Evolutionary conservation across 108 stramenopile species (phyloP).

Genomic region (Skeletonema menzelii): DNA sequence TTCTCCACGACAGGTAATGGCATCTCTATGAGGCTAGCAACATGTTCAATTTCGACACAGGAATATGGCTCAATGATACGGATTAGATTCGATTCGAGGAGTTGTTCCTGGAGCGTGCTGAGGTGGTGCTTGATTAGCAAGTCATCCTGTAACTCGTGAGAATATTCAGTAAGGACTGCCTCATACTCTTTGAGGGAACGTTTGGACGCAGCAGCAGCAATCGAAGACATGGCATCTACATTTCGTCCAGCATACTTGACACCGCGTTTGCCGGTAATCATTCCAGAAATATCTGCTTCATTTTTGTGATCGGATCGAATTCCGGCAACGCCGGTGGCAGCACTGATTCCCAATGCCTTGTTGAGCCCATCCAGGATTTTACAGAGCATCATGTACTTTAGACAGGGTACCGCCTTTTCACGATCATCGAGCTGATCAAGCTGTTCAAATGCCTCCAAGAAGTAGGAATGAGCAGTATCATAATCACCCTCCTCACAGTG

Average conservation of each 20-base stretch:
- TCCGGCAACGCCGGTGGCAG: slow-evolving; percentile 50
- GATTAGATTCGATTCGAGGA: slow-evolving; percentile 95
- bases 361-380: slow-evolving; percentile 85
- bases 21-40: slow-evolving; percentile 95
- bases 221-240: slow-evolving; percentile 94
- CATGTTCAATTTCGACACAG: slow-evolving; percentile 95
- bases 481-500: slow-evolving; percentile 99
- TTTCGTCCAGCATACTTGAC: slow-evolving; percentile 95
- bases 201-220: slow-evolving; percentile 90
- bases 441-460: slow-evolving; percentile 99
- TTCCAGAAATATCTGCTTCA: slow-evolving; percentile 69
- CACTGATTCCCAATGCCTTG: slow-evolving; percentile 76
- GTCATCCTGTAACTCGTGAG: slow-evolving; percentile 81
- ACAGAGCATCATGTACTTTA: slow-evolving; percentile 99
- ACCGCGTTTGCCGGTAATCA: slow-evolving; percentile 88
- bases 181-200: slow-evolving; percentile 92
- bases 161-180: slow-evolving; percentile 66
- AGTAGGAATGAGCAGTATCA: slow-evolving; percentile 98
- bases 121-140: slow-evolving; percentile 95
- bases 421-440: slow-evolving; percentile 86
- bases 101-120: slow-evolving; percentile 92
- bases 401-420: slow-evolving; percentile 67
- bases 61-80: slow-evolving; percentile 98
- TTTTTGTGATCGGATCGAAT: slow-evolving; percentile 34
- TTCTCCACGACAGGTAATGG: slow-evolving; percentile 84